A percentile compares a stretch with the other conserved stretches of the same genome.
Evolutionary conservation across 306 rosid genomes (phyloP).

Genomic region (Macrotyloma uniflorum): DNA sequence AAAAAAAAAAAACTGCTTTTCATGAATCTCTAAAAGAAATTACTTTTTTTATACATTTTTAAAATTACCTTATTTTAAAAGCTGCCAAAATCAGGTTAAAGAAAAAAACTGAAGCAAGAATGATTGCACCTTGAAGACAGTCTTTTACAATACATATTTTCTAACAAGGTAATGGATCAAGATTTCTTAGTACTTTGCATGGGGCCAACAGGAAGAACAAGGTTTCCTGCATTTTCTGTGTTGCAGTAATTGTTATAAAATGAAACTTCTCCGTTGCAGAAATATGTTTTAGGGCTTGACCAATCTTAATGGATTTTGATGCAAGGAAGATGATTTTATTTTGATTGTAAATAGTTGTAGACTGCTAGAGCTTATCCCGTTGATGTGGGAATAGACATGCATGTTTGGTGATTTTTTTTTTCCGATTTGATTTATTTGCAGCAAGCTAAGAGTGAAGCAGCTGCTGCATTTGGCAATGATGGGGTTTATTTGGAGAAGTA

Average conservation of each 20-base stretch:
- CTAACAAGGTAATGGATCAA: slow-evolving; percentile 7
- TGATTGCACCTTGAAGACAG: neutral
- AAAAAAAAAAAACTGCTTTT: neutral
- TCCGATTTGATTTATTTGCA: slow-evolving; percentile 50
- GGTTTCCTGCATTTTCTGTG: slow-evolving; percentile 10
- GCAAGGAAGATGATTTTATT: slow-evolving; percentile 33
- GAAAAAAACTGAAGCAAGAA: slow-evolving; percentile 5
- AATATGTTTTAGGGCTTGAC: slow-evolving; percentile 20
- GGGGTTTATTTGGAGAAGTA: slow-evolving; percentile 99
- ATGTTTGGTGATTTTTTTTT: slow-evolving; percentile 31
- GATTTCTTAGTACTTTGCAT: slow-evolving; percentile 13
- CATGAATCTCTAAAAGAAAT: neutral
- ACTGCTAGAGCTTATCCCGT: slow-evolving; percentile 5
- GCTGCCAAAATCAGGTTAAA: neutral
- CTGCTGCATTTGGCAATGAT: slow-evolving; percentile 98
- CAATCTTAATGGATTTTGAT: slow-evolving; percentile 27
- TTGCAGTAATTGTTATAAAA: slow-evolving; percentile 18
- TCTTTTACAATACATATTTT: slow-evolving; percentile 20
- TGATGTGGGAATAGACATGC: slow-evolving; percentile 12
- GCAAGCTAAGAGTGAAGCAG: slow-evolving; percentile 99
- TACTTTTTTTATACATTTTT: neutral
- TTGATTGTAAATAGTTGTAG: slow-evolving; percentile 19
- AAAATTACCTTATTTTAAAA: neutral
- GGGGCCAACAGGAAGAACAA: slow-evolving; percentile 21
- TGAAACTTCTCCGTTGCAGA: slow-evolving; percentile 7